Base-by-base conservation (phyloP, 805 yeast genomes). In the Lipomyces orientalis region DNA sequence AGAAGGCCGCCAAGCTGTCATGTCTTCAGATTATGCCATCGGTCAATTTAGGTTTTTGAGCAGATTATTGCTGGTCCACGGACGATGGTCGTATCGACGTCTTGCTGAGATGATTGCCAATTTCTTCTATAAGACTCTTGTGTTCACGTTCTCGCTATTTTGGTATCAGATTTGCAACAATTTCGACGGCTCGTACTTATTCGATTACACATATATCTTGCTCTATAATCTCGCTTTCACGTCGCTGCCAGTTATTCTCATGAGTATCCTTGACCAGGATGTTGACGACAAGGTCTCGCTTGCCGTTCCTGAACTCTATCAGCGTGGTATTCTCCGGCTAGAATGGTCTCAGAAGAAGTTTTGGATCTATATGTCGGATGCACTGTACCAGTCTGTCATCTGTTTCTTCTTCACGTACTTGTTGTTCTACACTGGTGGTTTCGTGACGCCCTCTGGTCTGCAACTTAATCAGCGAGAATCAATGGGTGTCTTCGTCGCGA, bases 1-100 rank as follows among this genome's bases (percentile, higher is more conserved):
- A 73, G 96, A 90, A 79, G 96, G 96, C 67, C 80, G 95, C 62
- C 93, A 90, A 75, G 96, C 96, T 1, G 95, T 88, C 9, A 90
- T 90, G 96, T 86, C 92, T 0, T 87, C 93, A 0, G 96, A 90
- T 80, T 90, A 89, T 77, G 94, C 93, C 2, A 81, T 90, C 74
- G 96, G 93, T 1, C 95, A 90, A 77, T 90, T 90, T 80, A 79
- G 91, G 69, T 90, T 82, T 77, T 78, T 90, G 71, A 82, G 87
- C 1, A 79, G 93, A 70, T 80, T 90, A 70, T 79, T 90, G 58
- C 79, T 90, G 61, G 91, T 89, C 46, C 96, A 90, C 76, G 96
- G 96, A n/a, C 83, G 93, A 62, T 90, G 93, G 93, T 88, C 92
- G 0, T 90, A 89, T 76, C 86, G 85, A 72, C 80, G 96, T 67